Base-by-base conservation (phyloP, 805 yeast species). In the Huiozyma naganishii region DNA sequence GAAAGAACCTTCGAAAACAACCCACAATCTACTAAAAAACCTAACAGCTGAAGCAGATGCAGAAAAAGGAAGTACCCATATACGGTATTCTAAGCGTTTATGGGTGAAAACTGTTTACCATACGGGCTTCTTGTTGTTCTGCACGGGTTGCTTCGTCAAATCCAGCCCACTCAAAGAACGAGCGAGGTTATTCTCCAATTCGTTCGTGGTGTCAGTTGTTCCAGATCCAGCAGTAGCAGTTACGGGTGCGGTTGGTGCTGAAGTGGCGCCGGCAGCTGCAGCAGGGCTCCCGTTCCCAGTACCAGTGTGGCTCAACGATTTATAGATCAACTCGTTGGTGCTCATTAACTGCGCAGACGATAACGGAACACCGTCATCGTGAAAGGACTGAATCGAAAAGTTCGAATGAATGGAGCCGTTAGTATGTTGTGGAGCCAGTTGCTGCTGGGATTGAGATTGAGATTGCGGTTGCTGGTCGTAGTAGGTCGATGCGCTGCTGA, bases 321-420 rank as follows among this genome's bases (percentile, higher is more conserved):
- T 41, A n/a, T 41, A 41, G 13, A 41, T 35, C 8, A 41, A 29
- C 23, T 39, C 40, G 27, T 39, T 39, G 11, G 36, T 17, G 32
- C 30, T 40, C 39, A 38, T 28, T 11, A 40, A 13, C 27, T 10
- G 28, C 5, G 37, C 27, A 23, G 38, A 13, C 10, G 41, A 38
- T 29, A 38, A 17, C 6, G 41, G 41, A 6, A 9, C 30, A 8
- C 41, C 33, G 28, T 52, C 58, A 34, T 57, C 62, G 42, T 53
- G 58, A 39, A 45, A 55, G 6, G 67, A 61, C 28, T 61, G 64
- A 13, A 53, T 38, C 2, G 66, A 61, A 32, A 53, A 57, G 40
- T 59, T 59, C 1, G 67, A 61, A 36, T 62, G 65, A 5, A 58
- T 48, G 2, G 65, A 60, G 4, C 65, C 64, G 40, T 59, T 55